Base-by-base conservation (phyloP, 805 yeast species). In the Schwanniomyces occidentalis region DNA sequence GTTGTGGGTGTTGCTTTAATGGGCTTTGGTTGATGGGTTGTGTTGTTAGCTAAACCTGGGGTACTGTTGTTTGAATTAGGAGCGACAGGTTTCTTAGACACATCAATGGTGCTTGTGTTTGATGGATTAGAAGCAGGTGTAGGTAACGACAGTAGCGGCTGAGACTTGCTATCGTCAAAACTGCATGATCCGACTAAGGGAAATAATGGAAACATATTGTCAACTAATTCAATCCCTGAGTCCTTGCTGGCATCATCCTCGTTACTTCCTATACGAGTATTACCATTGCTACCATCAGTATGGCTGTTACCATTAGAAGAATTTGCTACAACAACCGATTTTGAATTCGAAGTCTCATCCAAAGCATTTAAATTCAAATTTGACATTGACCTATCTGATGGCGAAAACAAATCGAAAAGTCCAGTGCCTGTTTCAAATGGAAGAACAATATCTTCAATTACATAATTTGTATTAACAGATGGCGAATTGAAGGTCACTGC, bases 131-230 rank as follows among this genome's bases (percentile, higher is more conserved):
- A 22, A 9, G 34, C 20, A 7, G 15, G 24, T n/a, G 18, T 19
- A 13, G 69, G 65, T 5, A 61, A 36, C 12, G 54, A 50, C 55
- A 58, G 61, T 29, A 65, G 48, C 5, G 71, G 71, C 30, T 58
- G 52, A 24, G 61, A 50, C 29, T 55, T 55, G 40, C 54, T 59
- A 24, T 57, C 52, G 20, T 66, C 69, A 38, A 68, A 66, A 22
- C 65, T 58, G 27, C 49, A 45, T 26, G 51, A 48, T 6, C 73
- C 74, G 12, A 68, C 64, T 36, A 68, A 49, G 3, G 74, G 72
- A 30, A 67, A 67, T 15, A 68, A 54, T 3, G 74, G 74, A 37
- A 65, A 67, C 61, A 63, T 61, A 31, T 21, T 27, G 15, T 61
- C 65, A 35, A 57, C 55, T 30, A 52, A 33, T 5, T 29, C 34